Evolutionary conservation across 2,329 filamentous ascomycete species (phyloP).

Genomic region (Trichoderma asperellum): DNA sequence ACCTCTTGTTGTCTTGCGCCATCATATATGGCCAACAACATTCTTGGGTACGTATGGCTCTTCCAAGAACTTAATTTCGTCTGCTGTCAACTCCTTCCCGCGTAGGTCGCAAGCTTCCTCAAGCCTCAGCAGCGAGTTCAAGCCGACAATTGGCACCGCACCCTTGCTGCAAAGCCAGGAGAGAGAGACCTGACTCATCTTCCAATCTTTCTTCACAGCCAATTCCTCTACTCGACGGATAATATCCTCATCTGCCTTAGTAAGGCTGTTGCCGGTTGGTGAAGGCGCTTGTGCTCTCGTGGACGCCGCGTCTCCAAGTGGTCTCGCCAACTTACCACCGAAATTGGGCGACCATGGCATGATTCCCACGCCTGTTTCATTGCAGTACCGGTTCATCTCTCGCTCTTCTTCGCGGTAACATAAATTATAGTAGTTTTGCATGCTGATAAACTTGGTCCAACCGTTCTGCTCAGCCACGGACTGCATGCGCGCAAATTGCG

Average conservation of each 20-base stretch:
- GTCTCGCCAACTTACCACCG: constrained; percentile 29
- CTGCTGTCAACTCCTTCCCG: constrained; percentile 54
- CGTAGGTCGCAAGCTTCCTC: constrained; percentile 59
- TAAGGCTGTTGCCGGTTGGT: not conserved
- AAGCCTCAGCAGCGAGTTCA: constrained; percentile 60
- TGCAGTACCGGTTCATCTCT: constrained; percentile 44
- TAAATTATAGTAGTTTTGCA: constrained; percentile 60
- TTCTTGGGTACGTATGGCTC: constrained; percentile 62
- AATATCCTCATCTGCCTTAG: constrained; percentile 43
- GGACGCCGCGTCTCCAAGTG: constrained; percentile 9
- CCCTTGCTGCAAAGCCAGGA: constrained; percentile 59
- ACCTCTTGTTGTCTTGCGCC: not conserved
- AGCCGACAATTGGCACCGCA: constrained; percentile 63
- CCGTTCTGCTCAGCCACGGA: constrained; percentile 55
- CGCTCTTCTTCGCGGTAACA: constrained; percentile 61
- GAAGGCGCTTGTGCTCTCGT: not conserved
- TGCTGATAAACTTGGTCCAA: constrained; percentile 59
- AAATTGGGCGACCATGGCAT: constrained; percentile 31
- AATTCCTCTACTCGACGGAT: constrained; percentile 52
- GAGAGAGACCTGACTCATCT: constrained; percentile 63
- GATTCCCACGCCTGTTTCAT: constrained; percentile 26
- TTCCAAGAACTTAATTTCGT: constrained; percentile 65
- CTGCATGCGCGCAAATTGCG: constrained; percentile 52
- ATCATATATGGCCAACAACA: constrained; percentile 43
- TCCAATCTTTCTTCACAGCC: constrained; percentile 58